Percentiles rank a stretch among this genome's conserved stretches.
Evolutionary conservation across 345 rosid genomes (phyloP).

Genomic region (Dipteronia sinensis): DNA sequence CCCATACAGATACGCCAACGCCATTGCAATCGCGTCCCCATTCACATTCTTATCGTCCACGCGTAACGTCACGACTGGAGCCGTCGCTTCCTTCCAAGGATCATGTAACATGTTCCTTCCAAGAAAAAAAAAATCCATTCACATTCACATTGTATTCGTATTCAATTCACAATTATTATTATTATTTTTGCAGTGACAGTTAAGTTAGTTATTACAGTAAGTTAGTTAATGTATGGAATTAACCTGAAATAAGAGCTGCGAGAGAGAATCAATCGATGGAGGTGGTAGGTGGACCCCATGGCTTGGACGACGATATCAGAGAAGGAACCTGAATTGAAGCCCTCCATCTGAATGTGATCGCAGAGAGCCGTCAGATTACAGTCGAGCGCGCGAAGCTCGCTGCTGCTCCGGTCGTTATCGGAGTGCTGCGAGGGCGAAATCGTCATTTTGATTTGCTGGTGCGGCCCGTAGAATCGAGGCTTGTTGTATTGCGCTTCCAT

Average conservation of each 20-base stretch:
- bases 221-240: background rate
- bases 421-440: slow-evolving; percentile 49
- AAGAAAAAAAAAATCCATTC: background rate
- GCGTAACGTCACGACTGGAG: slow-evolving; percentile 67
- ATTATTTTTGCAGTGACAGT: background rate
- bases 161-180: background rate
- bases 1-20: slow-evolving; percentile 89
- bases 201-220: background rate
- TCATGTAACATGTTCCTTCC: slow-evolving; percentile 91
- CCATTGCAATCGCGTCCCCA: slow-evolving; percentile 75
- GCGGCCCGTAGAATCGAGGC: slow-evolving; percentile 45
- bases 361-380: slow-evolving; percentile 90
- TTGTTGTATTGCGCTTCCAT: slow-evolving; percentile 40
- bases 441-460: slow-evolving; percentile 41
- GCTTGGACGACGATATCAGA: slow-evolving; percentile 85
- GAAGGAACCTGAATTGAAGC: slow-evolving; percentile 80
- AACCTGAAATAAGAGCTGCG: slow-evolving; percentile 97
- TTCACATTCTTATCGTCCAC: slow-evolving; percentile 95
- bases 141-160: background rate
- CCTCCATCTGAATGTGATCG: slow-evolving; percentile 87
- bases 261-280: slow-evolving; percentile 91
- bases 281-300: slow-evolving; percentile 85
- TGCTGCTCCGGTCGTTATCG: slow-evolving; percentile 66
- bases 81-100: slow-evolving; percentile 94
- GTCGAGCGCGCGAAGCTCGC: slow-evolving; percentile 75